These are phyloP conservation scores for Xanthoconium separans DNA, from an alignment of 1,284 basidiomycete species.

Conservation along the genomic window DNA sequence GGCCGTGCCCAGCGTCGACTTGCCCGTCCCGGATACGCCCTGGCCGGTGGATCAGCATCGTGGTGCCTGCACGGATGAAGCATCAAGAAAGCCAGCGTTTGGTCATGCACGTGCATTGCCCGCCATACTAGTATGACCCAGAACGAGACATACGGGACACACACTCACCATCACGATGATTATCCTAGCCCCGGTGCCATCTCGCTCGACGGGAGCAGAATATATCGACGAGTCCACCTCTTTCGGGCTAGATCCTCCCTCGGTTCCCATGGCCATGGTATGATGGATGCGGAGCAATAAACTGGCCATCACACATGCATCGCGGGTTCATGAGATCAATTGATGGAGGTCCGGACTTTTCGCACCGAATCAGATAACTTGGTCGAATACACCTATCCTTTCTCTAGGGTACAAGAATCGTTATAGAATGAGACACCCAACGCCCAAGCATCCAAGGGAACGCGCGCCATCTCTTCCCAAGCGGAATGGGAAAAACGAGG, in stretches of 20 bases:
- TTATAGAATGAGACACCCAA: not conserved
- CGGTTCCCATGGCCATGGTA: too few species aligned
- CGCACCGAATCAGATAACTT: not conserved
- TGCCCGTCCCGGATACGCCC: slow-evolving; percentile 85
- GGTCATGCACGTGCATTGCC: not conserved
- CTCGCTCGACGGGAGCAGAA: slow-evolving; percentile 9
- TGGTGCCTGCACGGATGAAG: too few species aligned
- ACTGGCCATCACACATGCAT: too few species aligned
- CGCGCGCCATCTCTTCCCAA: not conserved
- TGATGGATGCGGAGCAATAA: too few species aligned
- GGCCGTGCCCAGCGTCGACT: slow-evolving; percentile 78
- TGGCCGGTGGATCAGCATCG: slow-evolving; percentile 31
- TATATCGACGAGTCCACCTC: not conserved
- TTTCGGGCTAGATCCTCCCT: not conserved
- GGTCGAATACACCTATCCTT: slow-evolving; percentile 1
- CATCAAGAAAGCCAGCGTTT: too few species aligned
- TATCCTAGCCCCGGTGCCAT: slow-evolving; percentile 29
- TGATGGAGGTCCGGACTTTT: too few species aligned
- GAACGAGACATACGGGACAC: not conserved
- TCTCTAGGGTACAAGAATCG: slow-evolving; percentile 9
- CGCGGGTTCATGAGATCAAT: too few species aligned
- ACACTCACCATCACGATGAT: slow-evolving; percentile 50
- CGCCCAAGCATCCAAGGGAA: not conserved
- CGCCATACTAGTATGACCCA: too few species aligned
- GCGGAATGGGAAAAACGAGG: not conserved